Evolutionary conservation across 2,329 filamentous ascomycete genomes (phyloP).

Genomic region (Pseudogymnoascus sp.): DNA sequence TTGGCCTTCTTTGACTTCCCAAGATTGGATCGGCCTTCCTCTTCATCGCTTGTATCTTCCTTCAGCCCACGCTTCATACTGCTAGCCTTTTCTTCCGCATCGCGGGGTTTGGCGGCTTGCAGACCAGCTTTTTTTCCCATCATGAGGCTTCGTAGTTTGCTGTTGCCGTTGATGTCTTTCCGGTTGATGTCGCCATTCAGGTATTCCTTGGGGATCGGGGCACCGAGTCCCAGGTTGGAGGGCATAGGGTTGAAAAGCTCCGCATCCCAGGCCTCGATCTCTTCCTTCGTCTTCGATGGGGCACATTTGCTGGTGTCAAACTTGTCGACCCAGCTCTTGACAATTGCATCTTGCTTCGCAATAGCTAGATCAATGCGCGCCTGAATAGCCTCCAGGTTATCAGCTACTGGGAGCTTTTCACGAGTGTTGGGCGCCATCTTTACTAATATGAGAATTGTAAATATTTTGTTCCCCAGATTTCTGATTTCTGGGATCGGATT

Average conservation of each 20-base stretch:
- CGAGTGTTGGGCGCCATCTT: not conserved
- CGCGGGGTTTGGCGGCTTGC: slow-evolving; percentile 26
- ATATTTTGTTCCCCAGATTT: not conserved
- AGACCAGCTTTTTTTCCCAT: slow-evolving; percentile 22
- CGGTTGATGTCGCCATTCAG: slow-evolving; percentile 22
- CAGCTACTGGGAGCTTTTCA: slow-evolving; percentile 4
- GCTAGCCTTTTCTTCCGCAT: slow-evolving; percentile 26
- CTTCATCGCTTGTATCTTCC: slow-evolving; percentile 29
- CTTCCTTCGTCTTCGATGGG: slow-evolving; percentile 23
- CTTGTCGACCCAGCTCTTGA: slow-evolving; percentile 24
- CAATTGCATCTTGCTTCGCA: slow-evolving; percentile 26
- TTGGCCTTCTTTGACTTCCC: slow-evolving; percentile 28
- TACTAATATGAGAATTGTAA: not conserved
- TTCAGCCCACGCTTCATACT: slow-evolving; percentile 24
- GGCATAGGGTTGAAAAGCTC: slow-evolving; percentile 23
- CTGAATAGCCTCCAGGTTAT: slow-evolving; percentile 23
- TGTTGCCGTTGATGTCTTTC: slow-evolving; percentile 19
- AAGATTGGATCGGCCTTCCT: slow-evolving; percentile 27
- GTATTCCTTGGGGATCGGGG: slow-evolving; percentile 24
- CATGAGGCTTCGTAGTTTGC: slow-evolving; percentile 26
- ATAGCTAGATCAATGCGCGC: slow-evolving; percentile 27
- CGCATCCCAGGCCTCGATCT: slow-evolving; percentile 28
- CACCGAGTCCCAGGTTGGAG: slow-evolving; percentile 26
- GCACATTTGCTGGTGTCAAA: slow-evolving; percentile 10
- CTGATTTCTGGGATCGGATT: not conserved